Evolutionary conservation across 495 filamentous ascomycete genomes (phyloP), one percentile per base, ranked within the genome.

Genomic region (Niebla homalea): DNA sequence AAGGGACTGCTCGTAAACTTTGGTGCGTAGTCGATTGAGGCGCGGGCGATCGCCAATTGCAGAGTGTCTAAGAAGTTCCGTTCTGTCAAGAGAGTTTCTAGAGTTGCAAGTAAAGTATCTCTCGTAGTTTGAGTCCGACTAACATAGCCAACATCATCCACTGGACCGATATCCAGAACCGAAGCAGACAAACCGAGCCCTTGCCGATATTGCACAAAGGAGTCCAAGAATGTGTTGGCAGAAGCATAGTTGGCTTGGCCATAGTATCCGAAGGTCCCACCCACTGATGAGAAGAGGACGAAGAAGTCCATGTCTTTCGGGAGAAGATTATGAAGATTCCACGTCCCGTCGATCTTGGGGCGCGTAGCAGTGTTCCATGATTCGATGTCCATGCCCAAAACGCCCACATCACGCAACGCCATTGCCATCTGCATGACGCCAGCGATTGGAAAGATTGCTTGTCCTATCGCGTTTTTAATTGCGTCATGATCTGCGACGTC

Each of bases 161-260:
- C 72, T 22, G 68, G 70, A 10, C 73, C 76, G 0, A 84, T 63
- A 40, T 78, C 74, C 22, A 83, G 62, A 15, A 70, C 72, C 1
- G 72, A 67, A 16, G 60, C 60, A 0, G 54, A 42, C 12, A 65
- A 45, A 12, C 57, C 55, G 3, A 36, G 44, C 1, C 25, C 43
- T 18, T 56, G 56, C 0, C 62, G 57, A 42, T 60, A 63, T 44
- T 48, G 47, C 1, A 56, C 51, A 41, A 63, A 60, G 0, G 53
- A 25, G 19, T 64, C 59, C 12, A 60, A 43, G 36, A 62, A 65
- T 1, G 57, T 50, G 42, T 62, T 65, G 0, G 55, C 56, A 4
- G 57, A 50, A 4, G 55, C 50, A 39, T 64, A 65, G 19, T 60
- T 64, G 1, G 60, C 51, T 39, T 64, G 61, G 10, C 54, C 52